Evolutionary conservation across 1,139 yeast genomes (phyloP).

Genomic region (Kodamaea sp.): DNA sequence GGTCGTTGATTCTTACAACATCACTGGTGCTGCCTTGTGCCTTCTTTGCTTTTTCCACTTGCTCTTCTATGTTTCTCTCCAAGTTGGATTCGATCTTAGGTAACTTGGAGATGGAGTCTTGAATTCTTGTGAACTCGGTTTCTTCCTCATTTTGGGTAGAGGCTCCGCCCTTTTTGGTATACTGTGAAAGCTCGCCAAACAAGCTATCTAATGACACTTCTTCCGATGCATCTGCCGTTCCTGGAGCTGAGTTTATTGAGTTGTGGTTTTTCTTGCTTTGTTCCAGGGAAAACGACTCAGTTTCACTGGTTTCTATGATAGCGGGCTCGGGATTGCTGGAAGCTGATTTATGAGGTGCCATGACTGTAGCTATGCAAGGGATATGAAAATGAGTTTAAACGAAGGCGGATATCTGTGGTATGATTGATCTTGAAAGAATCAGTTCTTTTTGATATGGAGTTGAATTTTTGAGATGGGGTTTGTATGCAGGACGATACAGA

Average conservation of each 20-base stretch:
- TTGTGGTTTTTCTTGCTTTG: slow-evolving; percentile 7
- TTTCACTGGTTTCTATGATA: slow-evolving; percentile 18
- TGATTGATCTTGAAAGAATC: too few species aligned
- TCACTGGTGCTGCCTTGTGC: slow-evolving; percentile 13
- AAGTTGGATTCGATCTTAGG: slow-evolving; percentile 39
- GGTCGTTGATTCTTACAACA: slow-evolving; percentile 50
- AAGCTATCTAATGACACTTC: slow-evolving; percentile 15
- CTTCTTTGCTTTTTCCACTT: slow-evolving; percentile 12
- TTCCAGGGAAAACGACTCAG: slow-evolving; percentile 19
- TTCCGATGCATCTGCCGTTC: slow-evolving; percentile 2
- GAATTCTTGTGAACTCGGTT: slow-evolving; percentile 27
- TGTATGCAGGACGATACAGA: background rate
- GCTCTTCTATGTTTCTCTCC: slow-evolving; percentile 22
- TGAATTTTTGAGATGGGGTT: slow-evolving; percentile 2
- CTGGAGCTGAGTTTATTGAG: slow-evolving; percentile 3
- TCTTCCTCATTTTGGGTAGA: slow-evolving; percentile 3
- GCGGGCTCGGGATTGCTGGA: slow-evolving; percentile 12
- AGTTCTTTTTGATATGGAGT: too few species aligned
- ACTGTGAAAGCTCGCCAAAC: slow-evolving; percentile 16
- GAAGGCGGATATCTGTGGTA: slow-evolving; percentile 5
- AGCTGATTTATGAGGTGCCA: slow-evolving; percentile 8
- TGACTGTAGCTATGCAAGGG: too few species aligned
- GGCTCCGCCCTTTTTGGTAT: slow-evolving; percentile 9
- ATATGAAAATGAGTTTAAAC: too few species aligned
- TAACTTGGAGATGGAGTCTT: slow-evolving; percentile 29